These are phyloP conservation scores for Hypoxylon sp. DNA, from an alignment of 2,329 filamentous ascomycete genomes.

Conservation along the genomic window DNA sequence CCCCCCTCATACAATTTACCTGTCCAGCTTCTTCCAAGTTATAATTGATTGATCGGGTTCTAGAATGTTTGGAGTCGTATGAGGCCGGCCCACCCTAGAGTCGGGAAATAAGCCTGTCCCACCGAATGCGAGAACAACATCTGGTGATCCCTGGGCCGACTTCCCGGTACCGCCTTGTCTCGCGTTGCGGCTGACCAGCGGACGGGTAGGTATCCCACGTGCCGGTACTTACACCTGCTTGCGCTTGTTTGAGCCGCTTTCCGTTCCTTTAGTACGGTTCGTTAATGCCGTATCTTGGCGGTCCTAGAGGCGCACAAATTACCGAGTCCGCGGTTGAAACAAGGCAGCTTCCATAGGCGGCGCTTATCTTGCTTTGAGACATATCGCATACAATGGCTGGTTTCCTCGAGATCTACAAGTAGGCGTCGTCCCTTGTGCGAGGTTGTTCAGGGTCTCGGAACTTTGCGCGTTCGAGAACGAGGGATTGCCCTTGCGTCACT, in stretches of 20 bases:
- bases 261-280: conserved; percentile 3
- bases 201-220: conserved; percentile 38
- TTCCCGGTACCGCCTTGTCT: conserved; percentile 24
- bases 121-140: conserved; percentile 16
- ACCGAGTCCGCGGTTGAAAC: conserved; percentile 8
- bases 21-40: background rate
- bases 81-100: conserved; percentile 5
- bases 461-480: conserved; percentile 19
- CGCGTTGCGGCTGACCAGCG: conserved; percentile 31
- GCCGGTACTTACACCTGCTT: conserved; percentile 11
- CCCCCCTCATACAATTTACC: conserved; percentile 4
- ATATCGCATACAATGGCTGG: conserved; percentile 6
- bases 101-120: conserved; percentile 14
- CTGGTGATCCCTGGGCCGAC: conserved; percentile 18
- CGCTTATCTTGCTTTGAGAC: conserved; percentile 11
- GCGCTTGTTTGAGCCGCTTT: conserved; percentile 18
- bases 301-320: conserved; percentile 9
- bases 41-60: conserved; percentile 15
- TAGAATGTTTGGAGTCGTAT: conserved; percentile 14
- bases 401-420: conserved; percentile 6
- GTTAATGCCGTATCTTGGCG: background rate
- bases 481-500: conserved; percentile 34
- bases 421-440: conserved; percentile 1
- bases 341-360: conserved; percentile 5
- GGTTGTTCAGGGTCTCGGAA: conserved; percentile 27